Evolutionary conservation across 2,329 filamentous ascomycete species (phyloP), one percentile per base, ranked within the genome.

Genomic region (Ceratocystis albifundus): DNA sequence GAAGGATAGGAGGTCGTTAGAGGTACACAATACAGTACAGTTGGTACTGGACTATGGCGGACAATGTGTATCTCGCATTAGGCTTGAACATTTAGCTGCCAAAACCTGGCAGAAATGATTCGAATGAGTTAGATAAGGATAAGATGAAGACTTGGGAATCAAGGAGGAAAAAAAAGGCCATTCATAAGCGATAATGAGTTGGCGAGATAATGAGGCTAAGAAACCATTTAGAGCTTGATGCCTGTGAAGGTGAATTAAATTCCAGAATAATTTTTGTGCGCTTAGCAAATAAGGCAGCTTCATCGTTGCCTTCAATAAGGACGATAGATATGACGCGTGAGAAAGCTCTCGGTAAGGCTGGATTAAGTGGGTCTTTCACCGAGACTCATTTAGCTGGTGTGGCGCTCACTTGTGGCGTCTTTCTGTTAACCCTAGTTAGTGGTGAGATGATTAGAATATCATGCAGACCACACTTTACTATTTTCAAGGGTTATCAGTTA

Each of bases 291-390:
- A 4, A 41, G 15, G 36, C n/a, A n/a, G 55, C 55, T 59, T 59
- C 55, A n/a, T 59, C 55, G 20, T n/a, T 17, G 8, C 32, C 25
- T 59, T 32, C 30, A 10, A 6, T n/a, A 36, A 32, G 20, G 20
- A 12, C 55, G 6, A n/a, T 7, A 25, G n/a, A 53, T 25, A 36
- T 36, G 32, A 30, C 3, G 15, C 55, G 55, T 30, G 28, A 59
- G 25, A 59, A 59, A 59, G 55, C 55, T 59, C 53, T 32, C 55
- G 25, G 55, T 59, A 15, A 59, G 53, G 5, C 20, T 7, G 28
- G 5, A 4, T 7, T 12, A 17, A 6, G 25, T 30, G 25, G 30
- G 55, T 20, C 55, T 20, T 30, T 59, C 15, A 32, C 25, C 30
- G 28, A 41, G 36, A 41, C 3, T 12, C 36, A 12, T 36, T 30